Base-by-base conservation (phyloP, 176 grass and related monocot species). In the Oryza officinalis region DNA sequence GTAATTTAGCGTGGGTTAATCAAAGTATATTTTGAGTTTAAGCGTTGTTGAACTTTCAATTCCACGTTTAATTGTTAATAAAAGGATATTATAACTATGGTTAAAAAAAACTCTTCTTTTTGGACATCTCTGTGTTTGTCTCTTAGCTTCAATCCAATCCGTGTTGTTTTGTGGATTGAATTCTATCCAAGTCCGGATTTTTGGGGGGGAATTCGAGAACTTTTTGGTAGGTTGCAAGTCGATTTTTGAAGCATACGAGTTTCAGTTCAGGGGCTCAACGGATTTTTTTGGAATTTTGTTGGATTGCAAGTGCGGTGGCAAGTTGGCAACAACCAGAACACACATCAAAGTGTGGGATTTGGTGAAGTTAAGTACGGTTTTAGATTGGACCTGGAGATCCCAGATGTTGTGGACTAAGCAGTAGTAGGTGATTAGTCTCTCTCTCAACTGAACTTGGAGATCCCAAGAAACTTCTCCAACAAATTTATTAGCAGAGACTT, bases 221-320 rank as follows among this genome's bases (percentile, higher is more conserved):
- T 50, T 69, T 79, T 81, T 69, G 82, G 86, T 80, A 30, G 83
- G 81, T 45, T 27, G 54, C 22, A 22, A 50, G 83, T 81, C 63
- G 61, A 70, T 76, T 85, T 85, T 59, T 74, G 81, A 80, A 37
- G 40, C 40, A 78, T 25, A 28, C 25, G 78, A 87, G 83, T 35
- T 35, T 35, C 33, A 35, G 33, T 50, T 69, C 20, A 31, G 35
- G 14, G 76, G 22, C 8, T 73, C n/a, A 83, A 37, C 76, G 10
- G 68, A 44, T 33, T 26, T 50, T 50, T 81, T 47, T 65, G 35
- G 73, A 78, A 38, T 63, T 77, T 81, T 74, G 80, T 59, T 89
- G 63, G 13, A 69, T 9, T 5, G 3, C 11, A 73, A 35, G 76
- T 73, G 52, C 73, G 86, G 80, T 83, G 74, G 15, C 73, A 82